Percentiles rank a stretch among this genome's conserved stretches.
These are phyloP conservation scores for Thozetella sp. DNA, from an alignment of 495 filamentous ascomycete genomes.

Conservation along the genomic window DNA sequence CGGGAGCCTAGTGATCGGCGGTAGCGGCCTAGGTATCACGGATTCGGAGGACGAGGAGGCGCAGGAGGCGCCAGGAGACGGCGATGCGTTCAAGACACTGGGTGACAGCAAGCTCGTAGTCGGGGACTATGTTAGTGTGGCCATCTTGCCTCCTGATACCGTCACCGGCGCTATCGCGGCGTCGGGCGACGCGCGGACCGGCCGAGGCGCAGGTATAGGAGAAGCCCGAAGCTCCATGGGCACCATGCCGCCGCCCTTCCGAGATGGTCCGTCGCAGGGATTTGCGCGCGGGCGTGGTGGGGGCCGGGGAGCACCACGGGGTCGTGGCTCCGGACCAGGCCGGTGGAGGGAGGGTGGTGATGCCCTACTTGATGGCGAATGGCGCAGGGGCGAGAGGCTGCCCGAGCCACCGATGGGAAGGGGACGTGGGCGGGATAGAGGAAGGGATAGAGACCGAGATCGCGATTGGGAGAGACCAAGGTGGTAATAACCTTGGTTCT, in stretches of 20 bases:
- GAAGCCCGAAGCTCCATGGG: slow-evolving; percentile 36
- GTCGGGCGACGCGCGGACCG: slow-evolving; percentile 34
- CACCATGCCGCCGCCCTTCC: slow-evolving; percentile 30
- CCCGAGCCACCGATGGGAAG: slow-evolving; percentile 41
- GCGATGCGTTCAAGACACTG: slow-evolving; percentile 65
- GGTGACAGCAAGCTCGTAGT: slow-evolving; percentile 78
- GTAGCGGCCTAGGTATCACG: slow-evolving; percentile 46
- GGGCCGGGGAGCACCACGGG: slow-evolving; percentile 9
- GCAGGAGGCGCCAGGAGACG: not conserved
- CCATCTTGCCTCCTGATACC: slow-evolving; percentile 71
- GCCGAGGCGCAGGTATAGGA: slow-evolving; percentile 34
- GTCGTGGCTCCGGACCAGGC: not conserved
- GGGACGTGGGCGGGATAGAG: slow-evolving; percentile 31
- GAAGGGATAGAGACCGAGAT: not conserved
- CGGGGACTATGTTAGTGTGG: slow-evolving; percentile 84
- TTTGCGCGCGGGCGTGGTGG: slow-evolving; percentile 16
- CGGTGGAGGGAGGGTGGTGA: slow-evolving; percentile 8
- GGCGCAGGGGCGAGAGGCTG: slow-evolving; percentile 59
- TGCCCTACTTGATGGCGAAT: slow-evolving; percentile 53
- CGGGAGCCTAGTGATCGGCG: slow-evolving; percentile 78
- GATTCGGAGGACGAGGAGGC: slow-evolving; percentile 9
- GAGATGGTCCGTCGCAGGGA: slow-evolving; percentile 19
- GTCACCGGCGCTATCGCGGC: slow-evolving; percentile 74
- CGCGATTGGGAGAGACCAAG: not conserved
- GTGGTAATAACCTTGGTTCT: not conserved